phyloP scores from a whole-genome alignment of 441 rosid species.

The Corymbia calophylla region DNA sequence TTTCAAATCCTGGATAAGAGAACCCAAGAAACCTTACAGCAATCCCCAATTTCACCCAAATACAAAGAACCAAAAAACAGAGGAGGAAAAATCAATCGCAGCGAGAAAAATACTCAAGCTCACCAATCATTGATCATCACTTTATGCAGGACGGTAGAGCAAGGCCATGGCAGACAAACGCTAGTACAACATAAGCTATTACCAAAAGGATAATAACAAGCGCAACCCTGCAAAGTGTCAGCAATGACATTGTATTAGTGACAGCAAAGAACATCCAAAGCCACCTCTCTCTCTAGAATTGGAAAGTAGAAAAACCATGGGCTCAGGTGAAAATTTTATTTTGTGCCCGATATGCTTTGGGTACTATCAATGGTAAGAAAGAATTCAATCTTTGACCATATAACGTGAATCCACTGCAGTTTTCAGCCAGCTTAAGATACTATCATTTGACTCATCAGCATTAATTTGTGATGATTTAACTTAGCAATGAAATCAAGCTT shows the following conservation, averaged over 20 bases:
- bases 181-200: constrained; percentile 58
- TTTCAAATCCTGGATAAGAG: not conserved
- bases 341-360: not conserved
- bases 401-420: not conserved
- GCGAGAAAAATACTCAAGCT: not conserved
- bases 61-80: not conserved
- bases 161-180: constrained; percentile 73
- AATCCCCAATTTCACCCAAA: not conserved
- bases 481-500: not conserved
- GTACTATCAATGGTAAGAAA: not conserved
- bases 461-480: not conserved
- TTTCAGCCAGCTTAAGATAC: not conserved
- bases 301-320: not conserved
- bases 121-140: constrained; percentile 19
- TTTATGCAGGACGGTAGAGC: constrained; percentile 64
- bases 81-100: not conserved
- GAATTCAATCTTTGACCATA: not conserved
- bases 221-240: constrained; percentile 42
- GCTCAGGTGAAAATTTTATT: not conserved
- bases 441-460: not conserved
- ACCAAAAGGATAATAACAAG: constrained; percentile 46
- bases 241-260: not conserved
- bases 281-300: not conserved
- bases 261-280: not conserved
- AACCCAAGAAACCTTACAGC: not conserved